Percentiles rank a stretch among this genome's conserved stretches.
Evolutionary conservation across 202 grass and related monocot genomes (phyloP).

Genomic region (Dendrocalamus latiflorus): DNA sequence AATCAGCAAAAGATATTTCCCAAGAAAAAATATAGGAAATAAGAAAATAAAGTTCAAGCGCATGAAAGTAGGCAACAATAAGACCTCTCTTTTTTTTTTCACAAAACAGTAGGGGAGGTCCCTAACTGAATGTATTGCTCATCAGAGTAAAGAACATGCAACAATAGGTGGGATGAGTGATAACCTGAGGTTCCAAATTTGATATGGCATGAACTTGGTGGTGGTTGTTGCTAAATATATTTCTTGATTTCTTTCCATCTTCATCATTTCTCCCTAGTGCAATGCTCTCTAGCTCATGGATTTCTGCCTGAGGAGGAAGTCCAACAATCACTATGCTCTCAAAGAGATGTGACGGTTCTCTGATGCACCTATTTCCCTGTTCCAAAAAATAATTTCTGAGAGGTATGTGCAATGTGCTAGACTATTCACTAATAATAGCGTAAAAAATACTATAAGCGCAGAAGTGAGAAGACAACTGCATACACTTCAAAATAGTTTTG

Average conservation of each 20-base stretch:
- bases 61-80: not conserved
- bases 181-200: conserved; percentile 95
- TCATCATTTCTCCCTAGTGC: conserved; percentile 63
- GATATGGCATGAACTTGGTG: conserved; percentile 84
- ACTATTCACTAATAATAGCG: not conserved
- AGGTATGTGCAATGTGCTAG: not conserved
- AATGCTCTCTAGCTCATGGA: conserved; percentile 62
- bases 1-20: conserved; percentile 7
- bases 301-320: conserved; percentile 82
- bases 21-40: not conserved
- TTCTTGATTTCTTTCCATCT: conserved; percentile 62
- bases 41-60: not conserved
- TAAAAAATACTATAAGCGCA: not conserved
- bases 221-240: conserved; percentile 59
- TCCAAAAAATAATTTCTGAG: conserved; percentile 23
- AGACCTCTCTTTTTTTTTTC: not conserved
- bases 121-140: not conserved
- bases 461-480: not conserved
- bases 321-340: conserved; percentile 95
- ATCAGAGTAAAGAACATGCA: conserved; percentile 3
- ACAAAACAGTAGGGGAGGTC: not conserved
- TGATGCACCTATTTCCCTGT: conserved; percentile 70
- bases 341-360: conserved; percentile 78
- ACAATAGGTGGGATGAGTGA: conserved; percentile 8
- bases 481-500: not conserved